Evolutionary conservation across 345 rosid species (phyloP).

Genomic region (Murraya paniculata): DNA sequence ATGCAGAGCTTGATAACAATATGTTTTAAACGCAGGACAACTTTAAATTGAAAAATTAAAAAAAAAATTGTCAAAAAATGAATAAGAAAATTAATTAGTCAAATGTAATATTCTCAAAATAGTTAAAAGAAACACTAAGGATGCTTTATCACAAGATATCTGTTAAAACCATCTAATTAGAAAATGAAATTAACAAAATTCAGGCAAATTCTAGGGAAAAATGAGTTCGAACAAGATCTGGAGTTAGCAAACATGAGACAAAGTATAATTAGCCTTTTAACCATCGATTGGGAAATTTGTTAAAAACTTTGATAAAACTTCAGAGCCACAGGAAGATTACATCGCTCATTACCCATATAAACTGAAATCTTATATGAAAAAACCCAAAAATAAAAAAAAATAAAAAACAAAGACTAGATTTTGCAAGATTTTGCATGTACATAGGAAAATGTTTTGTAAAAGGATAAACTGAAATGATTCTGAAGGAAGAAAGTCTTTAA

Average conservation of each 20-base stretch:
- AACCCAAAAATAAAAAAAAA: no score
- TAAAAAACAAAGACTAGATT: background rate
- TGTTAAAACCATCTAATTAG: background rate
- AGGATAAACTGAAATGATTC: background rate
- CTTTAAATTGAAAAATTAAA: background rate
- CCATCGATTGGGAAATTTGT: background rate
- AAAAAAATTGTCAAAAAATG: constrained; percentile 1
- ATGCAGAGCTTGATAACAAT: background rate
- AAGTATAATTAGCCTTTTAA: background rate
- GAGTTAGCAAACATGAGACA: background rate
- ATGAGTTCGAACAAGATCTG: background rate
- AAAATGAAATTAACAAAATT: background rate
- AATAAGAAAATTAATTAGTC: constrained; percentile 1
- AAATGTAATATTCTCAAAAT: background rate
- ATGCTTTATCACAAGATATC: background rate
- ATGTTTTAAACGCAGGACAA: background rate
- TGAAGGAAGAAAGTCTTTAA: background rate
- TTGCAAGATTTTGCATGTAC: background rate
- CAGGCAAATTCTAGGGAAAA: no score
- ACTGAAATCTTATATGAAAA: background rate
- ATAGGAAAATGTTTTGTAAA: background rate
- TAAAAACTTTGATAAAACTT: background rate
- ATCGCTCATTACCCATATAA: background rate
- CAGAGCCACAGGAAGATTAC: background rate
- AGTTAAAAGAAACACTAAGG: background rate